Conservation (phyloP, 2,329 filamentous ascomycete species). For the Rhexocercosporidium sp. region DNA sequence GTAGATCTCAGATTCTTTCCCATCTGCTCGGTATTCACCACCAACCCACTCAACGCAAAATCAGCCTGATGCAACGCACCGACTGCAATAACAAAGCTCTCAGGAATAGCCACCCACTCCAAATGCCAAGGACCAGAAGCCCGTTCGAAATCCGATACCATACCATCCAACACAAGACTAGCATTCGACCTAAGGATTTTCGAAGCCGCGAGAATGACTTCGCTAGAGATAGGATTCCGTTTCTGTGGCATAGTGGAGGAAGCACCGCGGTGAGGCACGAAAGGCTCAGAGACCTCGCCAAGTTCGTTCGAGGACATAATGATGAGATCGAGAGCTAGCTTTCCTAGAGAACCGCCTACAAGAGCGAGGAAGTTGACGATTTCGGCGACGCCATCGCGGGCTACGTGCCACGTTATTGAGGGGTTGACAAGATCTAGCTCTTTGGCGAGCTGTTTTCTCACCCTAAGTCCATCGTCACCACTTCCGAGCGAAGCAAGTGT, state of each 20-base stretch:
- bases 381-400: constrained; percentile 59
- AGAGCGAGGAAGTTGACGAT: constrained; percentile 58
- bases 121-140: constrained; percentile 64
- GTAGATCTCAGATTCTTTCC: constrained; percentile 56
- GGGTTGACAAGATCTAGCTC: constrained; percentile 55
- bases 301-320: constrained; percentile 63
- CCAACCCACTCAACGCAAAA: constrained; percentile 57
- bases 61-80: constrained; percentile 59
- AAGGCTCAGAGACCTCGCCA: constrained; percentile 59
- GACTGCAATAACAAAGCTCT: constrained; percentile 57
- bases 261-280: constrained; percentile 58
- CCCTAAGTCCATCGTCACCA: constrained; percentile 52
- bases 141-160: constrained; percentile 63
- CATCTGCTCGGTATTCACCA: constrained; percentile 57
- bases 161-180: constrained; percentile 57
- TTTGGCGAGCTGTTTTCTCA: constrained; percentile 54
- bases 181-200: constrained; percentile 59
- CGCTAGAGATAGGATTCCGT: constrained; percentile 62
- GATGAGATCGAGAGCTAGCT: constrained; percentile 60
- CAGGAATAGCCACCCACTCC: constrained; percentile 61
- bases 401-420: constrained; percentile 62
- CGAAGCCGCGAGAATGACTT: constrained; percentile 59
- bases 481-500: constrained; percentile 58
- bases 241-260: constrained; percentile 65
- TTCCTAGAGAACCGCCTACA: constrained; percentile 58